Evolutionary conservation across 2,329 filamentous ascomycete species (phyloP).

Genomic region (Tolypocladium amazonense): DNA sequence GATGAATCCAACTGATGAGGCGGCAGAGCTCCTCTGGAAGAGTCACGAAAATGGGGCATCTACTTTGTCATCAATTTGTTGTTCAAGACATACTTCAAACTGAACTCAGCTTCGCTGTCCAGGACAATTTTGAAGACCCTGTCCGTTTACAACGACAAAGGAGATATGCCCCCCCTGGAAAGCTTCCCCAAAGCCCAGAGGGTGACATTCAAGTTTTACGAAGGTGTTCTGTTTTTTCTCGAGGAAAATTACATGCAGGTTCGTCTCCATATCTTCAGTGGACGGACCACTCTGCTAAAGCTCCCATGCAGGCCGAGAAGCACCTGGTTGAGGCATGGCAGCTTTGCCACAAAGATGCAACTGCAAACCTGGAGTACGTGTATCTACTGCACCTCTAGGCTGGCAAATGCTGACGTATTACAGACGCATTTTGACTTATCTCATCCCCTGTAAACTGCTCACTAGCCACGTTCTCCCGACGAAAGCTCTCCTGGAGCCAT

Average conservation of each 20-base stretch:
- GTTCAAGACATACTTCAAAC: constrained; percentile 97
- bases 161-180: constrained; percentile 71
- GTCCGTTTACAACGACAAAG: constrained; percentile 54
- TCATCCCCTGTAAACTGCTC: constrained; percentile 86
- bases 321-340: constrained; percentile 71
- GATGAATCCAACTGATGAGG: not conserved
- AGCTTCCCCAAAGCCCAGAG: constrained; percentile 81
- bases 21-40: constrained; percentile 63
- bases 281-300: not conserved
- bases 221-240: constrained; percentile 84
- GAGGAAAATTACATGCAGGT: constrained; percentile 86
- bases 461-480: constrained; percentile 80
- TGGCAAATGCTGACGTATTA: constrained; percentile 10
- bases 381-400: accelerated
- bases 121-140: constrained; percentile 84
- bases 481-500: constrained; percentile 57
- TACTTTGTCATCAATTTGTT: constrained; percentile 91
- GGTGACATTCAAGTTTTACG: constrained; percentile 94
- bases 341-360: constrained; percentile 64
- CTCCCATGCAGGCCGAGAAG: constrained; percentile 54
- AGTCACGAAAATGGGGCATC: constrained; percentile 95
- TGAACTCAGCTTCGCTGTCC: constrained; percentile 81
- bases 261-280: constrained; percentile 9
- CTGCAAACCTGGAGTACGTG: constrained; percentile 69
- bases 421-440: constrained; percentile 84